Percentiles rank a stretch among this genome's conserved stretches.
Evolutionary conservation across 2,329 filamentous ascomycete species (phyloP).

Genomic region (Nigrospora oryzae): DNA sequence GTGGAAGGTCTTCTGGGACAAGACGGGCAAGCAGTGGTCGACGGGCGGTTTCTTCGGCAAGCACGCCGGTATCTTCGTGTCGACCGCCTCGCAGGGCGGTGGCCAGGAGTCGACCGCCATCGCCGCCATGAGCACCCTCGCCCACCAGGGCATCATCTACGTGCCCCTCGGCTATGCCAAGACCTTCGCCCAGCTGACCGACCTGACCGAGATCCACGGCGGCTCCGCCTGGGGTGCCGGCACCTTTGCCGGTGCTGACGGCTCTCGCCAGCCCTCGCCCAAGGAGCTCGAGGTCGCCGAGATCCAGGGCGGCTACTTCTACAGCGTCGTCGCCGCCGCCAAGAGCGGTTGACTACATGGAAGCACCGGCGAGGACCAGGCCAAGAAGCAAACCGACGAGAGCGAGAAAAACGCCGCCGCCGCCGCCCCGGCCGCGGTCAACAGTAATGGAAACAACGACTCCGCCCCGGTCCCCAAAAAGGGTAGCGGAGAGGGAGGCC

Average conservation of each 20-base stretch:
- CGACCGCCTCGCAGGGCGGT: slow-evolving; percentile 74
- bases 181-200: slow-evolving; percentile 59
- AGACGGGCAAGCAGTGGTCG: slow-evolving; percentile 78
- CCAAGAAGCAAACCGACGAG: slow-evolving; percentile 7
- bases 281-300: slow-evolving; percentile 74
- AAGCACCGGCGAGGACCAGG: slow-evolving; percentile 23
- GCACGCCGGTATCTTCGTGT: slow-evolving; percentile 84
- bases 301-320: slow-evolving; percentile 81
- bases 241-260: slow-evolving; percentile 73
- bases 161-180: slow-evolving; percentile 92
- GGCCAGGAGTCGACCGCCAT: slow-evolving; percentile 89
- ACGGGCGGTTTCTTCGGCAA: slow-evolving; percentile 75
- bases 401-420: slow-evolving; percentile 10
- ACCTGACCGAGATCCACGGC: slow-evolving; percentile 74
- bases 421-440: slow-evolving; percentile 8
- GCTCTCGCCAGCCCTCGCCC: slow-evolving; percentile 69
- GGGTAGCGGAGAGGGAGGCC: slow-evolving; percentile 52
- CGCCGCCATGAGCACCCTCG: slow-evolving; percentile 72
- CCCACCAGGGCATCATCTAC: slow-evolving; percentile 92
- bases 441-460: slow-evolving; percentile 10
- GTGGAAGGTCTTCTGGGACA: slow-evolving; percentile 92
- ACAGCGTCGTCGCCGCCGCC: slow-evolving; percentile 62
- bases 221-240: slow-evolving; percentile 90
- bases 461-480: slow-evolving; percentile 14
- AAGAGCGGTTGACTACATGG: slow-evolving; percentile 70